A percentile compares a stretch with the other conserved stretches of the same genome.
Conservation (phyloP, 805 yeast genomes). For the Saccharomyces paradoxus region DNA sequence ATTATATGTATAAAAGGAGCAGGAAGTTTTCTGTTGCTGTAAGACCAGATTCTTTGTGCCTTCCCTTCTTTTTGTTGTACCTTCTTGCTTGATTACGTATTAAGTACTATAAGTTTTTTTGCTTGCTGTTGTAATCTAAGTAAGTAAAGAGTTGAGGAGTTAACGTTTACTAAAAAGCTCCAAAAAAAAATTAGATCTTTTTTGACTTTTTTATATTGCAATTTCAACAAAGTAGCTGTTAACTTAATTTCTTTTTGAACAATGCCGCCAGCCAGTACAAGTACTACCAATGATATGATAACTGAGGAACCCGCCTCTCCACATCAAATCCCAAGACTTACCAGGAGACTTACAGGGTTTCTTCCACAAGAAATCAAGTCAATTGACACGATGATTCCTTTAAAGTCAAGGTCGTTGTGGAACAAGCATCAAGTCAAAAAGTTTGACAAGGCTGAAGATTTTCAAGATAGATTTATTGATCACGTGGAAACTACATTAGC, state of each 20-base stretch:
- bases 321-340: constrained; percentile 40
- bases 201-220: neutral
- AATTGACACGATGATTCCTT: constrained; percentile 74
- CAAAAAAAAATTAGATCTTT: neutral
- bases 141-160: neutral
- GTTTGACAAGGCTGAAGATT: constrained; percentile 43
- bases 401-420: constrained; percentile 72
- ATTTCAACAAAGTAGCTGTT: neutral
- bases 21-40: neutral
- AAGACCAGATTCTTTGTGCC: neutral
- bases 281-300: constrained; percentile 24
- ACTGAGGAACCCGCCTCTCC: constrained; percentile 28
- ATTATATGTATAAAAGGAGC: neutral
- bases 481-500: constrained; percentile 90
- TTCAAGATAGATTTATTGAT: constrained; percentile 61
- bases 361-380: constrained; percentile 82
- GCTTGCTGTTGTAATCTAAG: neutral
- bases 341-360: constrained; percentile 77
- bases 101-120: neutral
- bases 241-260: constrained; percentile 5
- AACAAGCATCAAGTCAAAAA: constrained; percentile 53
- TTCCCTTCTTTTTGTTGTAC: neutral
- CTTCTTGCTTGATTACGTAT: neutral
- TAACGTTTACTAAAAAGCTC: neutral
- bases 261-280: constrained; percentile 16